phyloP scores from a whole-genome alignment of 371 early-diverging fungal species.

The Rhizopus arrhizus region DNA sequence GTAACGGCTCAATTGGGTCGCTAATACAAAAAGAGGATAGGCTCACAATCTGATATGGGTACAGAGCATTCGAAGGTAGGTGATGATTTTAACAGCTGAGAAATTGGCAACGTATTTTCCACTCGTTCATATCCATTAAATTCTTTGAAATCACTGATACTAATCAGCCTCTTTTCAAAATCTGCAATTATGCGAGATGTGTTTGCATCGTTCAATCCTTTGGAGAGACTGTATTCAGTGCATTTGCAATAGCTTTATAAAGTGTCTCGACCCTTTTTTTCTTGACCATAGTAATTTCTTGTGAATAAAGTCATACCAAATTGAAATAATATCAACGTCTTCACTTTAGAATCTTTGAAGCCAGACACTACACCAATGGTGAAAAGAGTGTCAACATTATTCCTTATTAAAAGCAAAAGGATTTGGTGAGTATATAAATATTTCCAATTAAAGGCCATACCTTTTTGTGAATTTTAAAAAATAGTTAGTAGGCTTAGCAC shows the following conservation, averaged over 20 bases:
- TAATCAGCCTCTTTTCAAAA: slow-evolving; percentile 52
- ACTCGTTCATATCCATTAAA: slow-evolving; percentile 44
- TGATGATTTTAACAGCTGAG: slow-evolving; percentile 35
- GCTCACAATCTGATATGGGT: slow-evolving; percentile 17
- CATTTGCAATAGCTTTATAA: slow-evolving; percentile 38
- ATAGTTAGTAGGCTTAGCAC: slow-evolving; percentile 50
- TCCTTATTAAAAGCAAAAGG: slow-evolving; percentile 18
- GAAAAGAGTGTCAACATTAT: slow-evolving; percentile 20
- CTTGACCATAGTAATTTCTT: slow-evolving; percentile 59
- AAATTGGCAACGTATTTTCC: slow-evolving; percentile 53
- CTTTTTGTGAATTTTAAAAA: slow-evolving; percentile 24
- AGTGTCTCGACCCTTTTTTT: slow-evolving; percentile 30
- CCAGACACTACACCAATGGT: slow-evolving; percentile 39
- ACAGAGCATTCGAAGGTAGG: slow-evolving; percentile 16
- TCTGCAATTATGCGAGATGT: slow-evolving; percentile 44
- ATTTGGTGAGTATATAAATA: background rate
- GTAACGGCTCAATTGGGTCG: slow-evolving; percentile 46
- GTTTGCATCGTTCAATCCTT: background rate
- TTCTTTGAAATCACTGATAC: slow-evolving; percentile 34
- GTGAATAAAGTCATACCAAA: slow-evolving; percentile 59
- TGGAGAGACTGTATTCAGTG: slow-evolving; percentile 24
- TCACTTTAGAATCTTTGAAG: slow-evolving; percentile 47
- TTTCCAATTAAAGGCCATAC: too few relatives aligned
- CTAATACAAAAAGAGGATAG: slow-evolving; percentile 34
- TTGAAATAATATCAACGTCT: slow-evolving; percentile 49